phyloP scores from a whole-genome alignment of 2,329 filamentous ascomycete genomes.

The Tolypocladium album region DNA sequence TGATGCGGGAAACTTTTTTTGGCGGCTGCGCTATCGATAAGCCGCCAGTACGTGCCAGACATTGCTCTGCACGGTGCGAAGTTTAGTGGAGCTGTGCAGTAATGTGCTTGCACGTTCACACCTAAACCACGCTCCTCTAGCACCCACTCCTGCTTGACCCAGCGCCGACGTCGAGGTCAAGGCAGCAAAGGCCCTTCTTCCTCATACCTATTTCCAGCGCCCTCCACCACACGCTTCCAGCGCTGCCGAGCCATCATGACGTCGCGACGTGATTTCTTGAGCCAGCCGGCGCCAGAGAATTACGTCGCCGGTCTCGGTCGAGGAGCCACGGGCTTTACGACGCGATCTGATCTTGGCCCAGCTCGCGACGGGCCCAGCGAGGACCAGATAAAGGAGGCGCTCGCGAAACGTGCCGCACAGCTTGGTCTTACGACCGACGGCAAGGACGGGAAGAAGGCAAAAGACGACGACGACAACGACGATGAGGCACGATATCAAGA shows the following conservation, averaged over 20 bases:
- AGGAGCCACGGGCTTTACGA: conserved; percentile 97
- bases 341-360: conserved; percentile 89
- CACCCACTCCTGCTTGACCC: conserved; percentile 1
- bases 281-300: conserved; percentile 74
- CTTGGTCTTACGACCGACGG: conserved; percentile 62
- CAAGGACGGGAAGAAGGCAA: conserved; percentile 61
- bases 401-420: conserved; percentile 84
- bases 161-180: background rate
- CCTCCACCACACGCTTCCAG: conserved; percentile 1
- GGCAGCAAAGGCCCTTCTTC: background rate
- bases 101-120: background rate
- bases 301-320: conserved; percentile 94
- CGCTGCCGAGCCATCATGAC: conserved; percentile 30
- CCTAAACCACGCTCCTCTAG: background rate
- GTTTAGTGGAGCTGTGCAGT: rapidly evolving
- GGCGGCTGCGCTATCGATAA: conserved; percentile 12
- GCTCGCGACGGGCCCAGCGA: conserved; percentile 91
- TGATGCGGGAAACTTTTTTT: conserved; percentile 10
- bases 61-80: background rate
- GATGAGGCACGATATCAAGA: conserved; percentile 83
- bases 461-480: conserved; percentile 63
- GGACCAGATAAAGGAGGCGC: conserved; percentile 95
- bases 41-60: background rate
- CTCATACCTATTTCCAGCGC: background rate
- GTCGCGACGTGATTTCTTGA: conserved; percentile 73